Conservation (phyloP, 1,139 yeast species). For the Saccharomyces hybrid region DNA sequence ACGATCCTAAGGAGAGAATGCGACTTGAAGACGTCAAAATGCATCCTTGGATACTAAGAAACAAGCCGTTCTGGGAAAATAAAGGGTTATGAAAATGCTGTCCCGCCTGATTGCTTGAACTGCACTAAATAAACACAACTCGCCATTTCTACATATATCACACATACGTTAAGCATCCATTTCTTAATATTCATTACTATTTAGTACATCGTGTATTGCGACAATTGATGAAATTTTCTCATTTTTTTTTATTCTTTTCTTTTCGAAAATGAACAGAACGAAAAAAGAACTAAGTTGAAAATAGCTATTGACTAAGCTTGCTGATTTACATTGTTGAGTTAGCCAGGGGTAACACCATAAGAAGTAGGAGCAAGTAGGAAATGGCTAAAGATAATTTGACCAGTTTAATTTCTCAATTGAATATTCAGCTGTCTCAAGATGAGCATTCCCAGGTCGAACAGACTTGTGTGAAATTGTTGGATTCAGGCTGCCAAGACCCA, state of each 20-base stretch:
- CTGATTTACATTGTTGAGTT: neutral
- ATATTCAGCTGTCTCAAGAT: constrained; percentile 40
- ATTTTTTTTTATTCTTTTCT: neutral
- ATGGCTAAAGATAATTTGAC: constrained; percentile 33
- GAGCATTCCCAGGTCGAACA: constrained; percentile 43
- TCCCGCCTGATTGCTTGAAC: neutral
- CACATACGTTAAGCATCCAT: neutral
- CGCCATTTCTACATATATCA: neutral
- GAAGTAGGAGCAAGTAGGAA: neutral
- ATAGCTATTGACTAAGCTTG: neutral
- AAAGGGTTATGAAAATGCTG: neutral
- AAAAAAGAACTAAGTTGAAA: neutral
- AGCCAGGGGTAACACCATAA: neutral
- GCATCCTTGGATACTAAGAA: constrained; percentile 79
- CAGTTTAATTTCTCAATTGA: constrained; percentile 41
- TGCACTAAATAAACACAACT: neutral
- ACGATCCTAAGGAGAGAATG: constrained; percentile 62
- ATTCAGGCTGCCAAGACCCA: constrained; percentile 39
- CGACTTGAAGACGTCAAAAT: constrained; percentile 50
- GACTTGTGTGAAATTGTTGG: constrained; percentile 38
- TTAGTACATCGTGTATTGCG: neutral
- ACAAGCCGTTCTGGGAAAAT: constrained; percentile 44
- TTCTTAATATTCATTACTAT: neutral
- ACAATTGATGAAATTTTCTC: neutral
- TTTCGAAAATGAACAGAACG: neutral